These are phyloP conservation scores for Tuber indicum DNA, from an alignment of 495 filamentous ascomycete genomes.

Conservation along the genomic window DNA sequence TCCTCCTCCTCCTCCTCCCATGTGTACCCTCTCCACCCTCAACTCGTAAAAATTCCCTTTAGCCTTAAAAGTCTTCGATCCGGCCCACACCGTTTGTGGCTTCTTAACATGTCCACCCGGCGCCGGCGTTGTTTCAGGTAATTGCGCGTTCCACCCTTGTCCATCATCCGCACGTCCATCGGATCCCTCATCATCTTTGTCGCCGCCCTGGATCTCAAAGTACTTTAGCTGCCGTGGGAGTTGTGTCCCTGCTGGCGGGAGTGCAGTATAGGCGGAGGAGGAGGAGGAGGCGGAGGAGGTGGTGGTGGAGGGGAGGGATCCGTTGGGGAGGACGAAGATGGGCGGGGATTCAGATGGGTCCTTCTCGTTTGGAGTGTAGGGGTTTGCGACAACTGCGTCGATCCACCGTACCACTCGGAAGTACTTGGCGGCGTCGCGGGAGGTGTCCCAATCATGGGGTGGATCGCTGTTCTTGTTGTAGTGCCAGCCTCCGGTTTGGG, in stretches of 20 bases:
- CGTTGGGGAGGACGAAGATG: background rate
- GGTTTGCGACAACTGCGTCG: conserved; percentile 7
- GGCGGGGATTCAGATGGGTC: background rate
- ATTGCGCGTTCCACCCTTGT: background rate
- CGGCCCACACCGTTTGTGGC: background rate
- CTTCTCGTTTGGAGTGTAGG: background rate
- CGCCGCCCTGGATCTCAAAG: background rate
- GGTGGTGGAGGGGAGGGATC: background rate
- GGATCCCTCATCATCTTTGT: background rate
- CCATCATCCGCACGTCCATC: background rate
- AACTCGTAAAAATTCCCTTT: conserved; percentile 6
- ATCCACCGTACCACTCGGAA: conserved; percentile 25
- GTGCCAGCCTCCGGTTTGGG: conserved; percentile 24
- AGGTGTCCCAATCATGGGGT: conserved; percentile 26
- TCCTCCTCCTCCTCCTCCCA: background rate
- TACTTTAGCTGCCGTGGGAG: background rate
- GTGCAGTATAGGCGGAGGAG: background rate
- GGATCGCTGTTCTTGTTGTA: conserved; percentile 30
- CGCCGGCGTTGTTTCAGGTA: background rate
- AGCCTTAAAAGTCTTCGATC: background rate
- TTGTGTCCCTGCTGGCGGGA: background rate
- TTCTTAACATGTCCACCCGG: background rate
- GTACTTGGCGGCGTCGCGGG: conserved; percentile 27
- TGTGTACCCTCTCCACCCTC: background rate
- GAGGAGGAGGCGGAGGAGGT: background rate